A percentile compares a stretch with the other conserved stretches of the same genome.
phyloP scores from a whole-genome alignment of 2,329 filamentous ascomycete genomes.

The Anthostomella pinea region DNA sequence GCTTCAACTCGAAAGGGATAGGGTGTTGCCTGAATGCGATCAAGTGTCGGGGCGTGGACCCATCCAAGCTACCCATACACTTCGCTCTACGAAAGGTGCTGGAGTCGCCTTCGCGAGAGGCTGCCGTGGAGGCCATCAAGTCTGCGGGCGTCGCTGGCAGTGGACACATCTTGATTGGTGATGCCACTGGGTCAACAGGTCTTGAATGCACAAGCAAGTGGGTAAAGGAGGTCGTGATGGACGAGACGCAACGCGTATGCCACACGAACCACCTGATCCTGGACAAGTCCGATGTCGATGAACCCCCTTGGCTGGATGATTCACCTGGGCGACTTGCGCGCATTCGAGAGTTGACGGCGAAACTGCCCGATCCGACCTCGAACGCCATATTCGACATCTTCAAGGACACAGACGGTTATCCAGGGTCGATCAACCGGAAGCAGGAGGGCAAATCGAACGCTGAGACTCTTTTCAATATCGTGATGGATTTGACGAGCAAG shows the following conservation, averaged over 20 bases:
- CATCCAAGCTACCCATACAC: slow-evolving; percentile 55
- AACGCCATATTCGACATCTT: slow-evolving; percentile 24
- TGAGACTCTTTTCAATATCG: slow-evolving; percentile 33
- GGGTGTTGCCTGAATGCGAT: slow-evolving; percentile 63
- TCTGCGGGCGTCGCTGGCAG: slow-evolving; percentile 45
- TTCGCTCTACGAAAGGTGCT: slow-evolving; percentile 55
- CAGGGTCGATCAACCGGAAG: slow-evolving; percentile 28
- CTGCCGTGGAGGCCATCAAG: slow-evolving; percentile 44
- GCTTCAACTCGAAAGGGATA: slow-evolving; percentile 57
- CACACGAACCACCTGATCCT: slow-evolving; percentile 46
- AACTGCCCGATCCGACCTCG: slow-evolving; percentile 8
- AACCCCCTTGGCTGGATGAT: slow-evolving; percentile 30
- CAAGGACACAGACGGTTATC: slow-evolving; percentile 29
- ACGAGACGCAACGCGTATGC: slow-evolving; percentile 31
- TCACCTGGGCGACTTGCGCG: slow-evolving; percentile 26
- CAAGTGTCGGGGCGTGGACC: slow-evolving; percentile 52
- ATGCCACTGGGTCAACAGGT: slow-evolving; percentile 39
- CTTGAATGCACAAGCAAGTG: slow-evolving; percentile 41
- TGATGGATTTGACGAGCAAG: slow-evolving; percentile 29
- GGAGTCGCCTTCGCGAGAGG: slow-evolving; percentile 45
- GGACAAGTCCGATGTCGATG: slow-evolving; percentile 27
- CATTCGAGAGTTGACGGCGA: slow-evolving; percentile 23
- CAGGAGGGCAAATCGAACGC: slow-evolving; percentile 17
- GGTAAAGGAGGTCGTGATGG: slow-evolving; percentile 28
- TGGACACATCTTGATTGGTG: slow-evolving; percentile 49